A percentile compares a stretch with the other conserved stretches of the same genome.
Evolutionary conservation across 371 early-diverging fungal species (phyloP).

Genomic region (Mucor indicus): DNA sequence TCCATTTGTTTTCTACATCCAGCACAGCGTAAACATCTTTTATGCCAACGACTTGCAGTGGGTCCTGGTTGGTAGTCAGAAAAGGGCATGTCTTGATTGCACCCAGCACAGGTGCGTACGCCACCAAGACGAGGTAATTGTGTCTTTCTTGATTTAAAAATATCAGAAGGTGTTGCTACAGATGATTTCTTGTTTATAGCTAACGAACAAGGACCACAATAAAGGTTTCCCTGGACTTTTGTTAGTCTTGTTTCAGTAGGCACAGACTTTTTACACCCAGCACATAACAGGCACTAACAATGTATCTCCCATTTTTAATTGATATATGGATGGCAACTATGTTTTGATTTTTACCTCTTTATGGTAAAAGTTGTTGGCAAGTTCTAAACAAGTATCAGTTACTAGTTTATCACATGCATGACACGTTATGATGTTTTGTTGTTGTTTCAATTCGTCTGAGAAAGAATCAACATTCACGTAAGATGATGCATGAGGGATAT

Average conservation of each 20-base stretch:
- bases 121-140: constrained; percentile 49
- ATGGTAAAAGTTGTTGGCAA: constrained; percentile 20
- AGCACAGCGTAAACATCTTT: constrained; percentile 46
- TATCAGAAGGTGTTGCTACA: constrained; percentile 12
- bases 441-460: too few relatives aligned
- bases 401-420: constrained; percentile 14
- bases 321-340: too few relatives aligned
- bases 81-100: constrained; percentile 42
- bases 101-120: constrained; percentile 44
- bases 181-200: neutral
- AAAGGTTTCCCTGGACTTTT: constrained; percentile 49
- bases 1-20: constrained; percentile 52
- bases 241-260: constrained; percentile 54
- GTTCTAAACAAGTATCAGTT: constrained; percentile 20
- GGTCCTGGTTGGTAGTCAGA: constrained; percentile 52
- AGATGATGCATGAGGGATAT: too few relatives aligned
- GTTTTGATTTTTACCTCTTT: constrained; percentile 31
- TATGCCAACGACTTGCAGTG: constrained; percentile 51
- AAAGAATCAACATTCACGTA: neutral
- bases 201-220: constrained; percentile 54
- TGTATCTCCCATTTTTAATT: neutral
- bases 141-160: constrained; percentile 17
- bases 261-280: constrained; percentile 36
- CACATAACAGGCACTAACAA: constrained; percentile 53
- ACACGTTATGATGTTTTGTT: constrained; percentile 3